phyloP scores from a whole-genome alignment of 331 rosid species.

The Malus hybrid region DNA sequence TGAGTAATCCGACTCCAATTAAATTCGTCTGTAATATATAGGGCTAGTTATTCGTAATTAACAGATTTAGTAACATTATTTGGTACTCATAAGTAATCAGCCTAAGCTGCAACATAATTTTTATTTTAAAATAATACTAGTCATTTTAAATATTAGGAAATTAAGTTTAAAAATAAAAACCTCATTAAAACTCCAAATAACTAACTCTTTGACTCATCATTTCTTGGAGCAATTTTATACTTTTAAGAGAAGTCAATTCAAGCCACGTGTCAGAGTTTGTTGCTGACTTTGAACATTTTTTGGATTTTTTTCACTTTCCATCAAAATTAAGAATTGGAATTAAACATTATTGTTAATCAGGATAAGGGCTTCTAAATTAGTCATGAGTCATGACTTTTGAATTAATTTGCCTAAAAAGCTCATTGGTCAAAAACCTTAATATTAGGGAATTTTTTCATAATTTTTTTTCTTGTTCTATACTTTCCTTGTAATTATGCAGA shows the following conservation, averaged over 20 bases:
- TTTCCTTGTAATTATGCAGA: neutral
- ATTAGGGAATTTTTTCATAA: neutral
- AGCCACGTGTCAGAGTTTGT: neutral
- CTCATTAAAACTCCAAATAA: neutral
- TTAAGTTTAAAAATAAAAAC: neutral
- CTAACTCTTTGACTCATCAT: neutral
- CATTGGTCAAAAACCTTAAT: neutral
- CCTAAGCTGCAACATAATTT: no score
- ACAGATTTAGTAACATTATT: no score
- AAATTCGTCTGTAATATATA: no score
- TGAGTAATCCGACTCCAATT: no score
- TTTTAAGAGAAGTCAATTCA: neutral
- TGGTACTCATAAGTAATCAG: no score
- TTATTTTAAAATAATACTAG: no score
- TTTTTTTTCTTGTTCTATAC: neutral
- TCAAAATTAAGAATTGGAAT: neutral
- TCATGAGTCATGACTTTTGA: neutral
- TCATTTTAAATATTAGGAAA: neutral
- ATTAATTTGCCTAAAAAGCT: neutral
- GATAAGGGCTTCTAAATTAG: neutral
- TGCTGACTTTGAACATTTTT: neutral
- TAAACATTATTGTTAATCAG: neutral
- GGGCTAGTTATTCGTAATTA: no score
- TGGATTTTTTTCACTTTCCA: neutral
- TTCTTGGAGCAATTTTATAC: neutral